phyloP scores from a whole-genome alignment of 495 filamentous ascomycete species.

The Penicillium bovifimosum region DNA sequence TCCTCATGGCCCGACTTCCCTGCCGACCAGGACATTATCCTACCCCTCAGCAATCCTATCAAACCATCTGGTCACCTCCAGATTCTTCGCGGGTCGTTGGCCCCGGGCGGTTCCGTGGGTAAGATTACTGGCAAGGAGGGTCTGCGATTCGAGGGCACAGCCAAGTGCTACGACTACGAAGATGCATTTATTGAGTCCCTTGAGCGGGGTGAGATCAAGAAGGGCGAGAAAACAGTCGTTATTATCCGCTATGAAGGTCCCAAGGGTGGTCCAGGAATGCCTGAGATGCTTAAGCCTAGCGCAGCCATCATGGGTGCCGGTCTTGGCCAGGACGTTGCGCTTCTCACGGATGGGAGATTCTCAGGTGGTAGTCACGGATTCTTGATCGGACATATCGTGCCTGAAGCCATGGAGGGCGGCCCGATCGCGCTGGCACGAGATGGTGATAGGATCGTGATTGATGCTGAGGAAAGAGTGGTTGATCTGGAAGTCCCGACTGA shows the following conservation, averaged over 20 bases:
- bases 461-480: conserved; percentile 48
- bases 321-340: conserved; percentile 58
- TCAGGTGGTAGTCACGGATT: conserved; percentile 48
- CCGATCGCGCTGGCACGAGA: conserved; percentile 49
- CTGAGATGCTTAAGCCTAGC: conserved; percentile 79
- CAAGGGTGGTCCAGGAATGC: conserved; percentile 95
- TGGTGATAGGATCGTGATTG: conserved; percentile 50
- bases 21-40: conserved; percentile 81
- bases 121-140: conserved; percentile 99
- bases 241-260: conserved; percentile 96
- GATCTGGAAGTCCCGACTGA: conserved; percentile 47
- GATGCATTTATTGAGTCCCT: conserved; percentile 73
- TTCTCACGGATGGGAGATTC: conserved; percentile 47
- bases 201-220: conserved; percentile 78
- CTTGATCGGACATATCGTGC: conserved; percentile 51
- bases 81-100: conserved; percentile 86
- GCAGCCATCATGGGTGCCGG: conserved; percentile 91
- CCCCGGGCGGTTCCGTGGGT: conserved; percentile 86
- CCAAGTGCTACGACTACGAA: conserved; percentile 80
- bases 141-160: conserved; percentile 80
- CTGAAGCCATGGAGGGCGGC: conserved; percentile 54
- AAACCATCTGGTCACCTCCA: conserved; percentile 94
- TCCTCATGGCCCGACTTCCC: conserved; percentile 73
- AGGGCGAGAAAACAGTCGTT: conserved; percentile 96
- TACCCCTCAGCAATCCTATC: conserved; percentile 84